A percentile compares a stretch with the other conserved stretches of the same genome.
These are phyloP conservation scores for Dicorynia guianensis DNA, from an alignment of 306 rosid genomes.

Conservation along the genomic window DNA sequence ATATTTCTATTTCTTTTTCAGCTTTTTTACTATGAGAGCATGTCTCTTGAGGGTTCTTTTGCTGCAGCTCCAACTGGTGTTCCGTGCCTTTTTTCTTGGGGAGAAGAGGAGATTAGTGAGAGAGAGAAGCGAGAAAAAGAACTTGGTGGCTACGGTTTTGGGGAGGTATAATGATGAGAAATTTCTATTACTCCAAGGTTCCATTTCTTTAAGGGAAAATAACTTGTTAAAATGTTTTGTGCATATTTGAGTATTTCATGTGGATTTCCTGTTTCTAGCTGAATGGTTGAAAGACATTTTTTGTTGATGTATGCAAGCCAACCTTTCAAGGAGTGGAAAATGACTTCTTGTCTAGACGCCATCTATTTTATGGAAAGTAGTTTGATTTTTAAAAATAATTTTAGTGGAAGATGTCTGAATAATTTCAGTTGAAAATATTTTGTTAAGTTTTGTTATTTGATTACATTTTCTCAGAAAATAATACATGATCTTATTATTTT, in stretches of 20 bases:
- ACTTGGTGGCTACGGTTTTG: conserved; percentile 55
- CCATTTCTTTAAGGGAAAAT: neutral
- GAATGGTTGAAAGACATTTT: neutral
- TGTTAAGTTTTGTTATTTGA: neutral
- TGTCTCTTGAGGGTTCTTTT: conserved; percentile 42
- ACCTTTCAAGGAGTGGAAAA: neutral
- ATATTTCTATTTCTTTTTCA: conserved; percentile 34
- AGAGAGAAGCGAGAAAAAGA: conserved; percentile 52
- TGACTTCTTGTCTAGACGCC: neutral
- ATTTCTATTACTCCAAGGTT: neutral
- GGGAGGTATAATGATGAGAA: conserved; percentile 42
- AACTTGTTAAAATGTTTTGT: neutral
- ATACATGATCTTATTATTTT: neutral
- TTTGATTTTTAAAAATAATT: neutral
- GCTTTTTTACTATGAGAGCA: conserved; percentile 55
- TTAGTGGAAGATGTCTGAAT: neutral
- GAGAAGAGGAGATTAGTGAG: conserved; percentile 53
- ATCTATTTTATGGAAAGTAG: neutral
- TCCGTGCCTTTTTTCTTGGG: conserved; percentile 56
- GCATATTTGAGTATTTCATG: neutral
- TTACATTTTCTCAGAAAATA: neutral
- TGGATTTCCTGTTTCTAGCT: neutral
- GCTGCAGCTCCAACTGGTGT: conserved; percentile 18
- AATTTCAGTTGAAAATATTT: neutral
- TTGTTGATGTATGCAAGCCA: neutral